phyloP scores from a whole-genome alignment of 169 alveolate species.

The Cyclospora cayetanensis region DNA sequence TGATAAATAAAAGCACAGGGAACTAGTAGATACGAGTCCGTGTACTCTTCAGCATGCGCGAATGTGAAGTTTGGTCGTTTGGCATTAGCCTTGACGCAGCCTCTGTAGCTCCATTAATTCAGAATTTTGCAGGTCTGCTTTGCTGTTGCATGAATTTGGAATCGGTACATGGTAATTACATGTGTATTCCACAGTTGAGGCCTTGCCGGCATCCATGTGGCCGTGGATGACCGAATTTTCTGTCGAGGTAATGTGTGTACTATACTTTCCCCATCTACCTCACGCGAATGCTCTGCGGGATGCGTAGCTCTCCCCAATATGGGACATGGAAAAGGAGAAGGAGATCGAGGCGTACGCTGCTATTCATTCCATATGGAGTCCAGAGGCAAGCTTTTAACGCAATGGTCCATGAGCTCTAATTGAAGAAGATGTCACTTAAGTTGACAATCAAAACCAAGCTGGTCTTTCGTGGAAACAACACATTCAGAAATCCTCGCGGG shows the following conservation, averaged over 20 bases:
- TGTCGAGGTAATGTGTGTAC: background rate
- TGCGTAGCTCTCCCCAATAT: constrained; percentile 18
- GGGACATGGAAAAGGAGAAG: background rate
- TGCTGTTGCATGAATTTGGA: background rate
- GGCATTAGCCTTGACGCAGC: background rate
- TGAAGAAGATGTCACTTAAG: background rate
- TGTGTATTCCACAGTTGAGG: background rate
- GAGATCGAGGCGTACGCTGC: constrained; percentile 3
- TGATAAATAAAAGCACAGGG: background rate
- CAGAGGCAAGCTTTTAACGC: background rate
- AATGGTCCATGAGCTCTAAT: background rate
- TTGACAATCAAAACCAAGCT: background rate
- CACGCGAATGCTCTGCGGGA: no score
- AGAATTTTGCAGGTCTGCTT: constrained; percentile 30
- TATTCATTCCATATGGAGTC: background rate
- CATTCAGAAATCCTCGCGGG: background rate
- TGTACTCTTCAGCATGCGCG: constrained; percentile 3
- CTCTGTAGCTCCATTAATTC: background rate
- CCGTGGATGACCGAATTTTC: constrained; percentile 54
- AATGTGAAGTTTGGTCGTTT: constrained; percentile 42
- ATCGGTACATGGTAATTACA: background rate
- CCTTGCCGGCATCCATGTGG: background rate
- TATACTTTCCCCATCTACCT: no score
- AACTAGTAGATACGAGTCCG: background rate
- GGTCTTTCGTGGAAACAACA: background rate